Evolutionary conservation across 2,329 filamentous ascomycete species (phyloP).

Genomic region (Tolypocladium sp.): DNA sequence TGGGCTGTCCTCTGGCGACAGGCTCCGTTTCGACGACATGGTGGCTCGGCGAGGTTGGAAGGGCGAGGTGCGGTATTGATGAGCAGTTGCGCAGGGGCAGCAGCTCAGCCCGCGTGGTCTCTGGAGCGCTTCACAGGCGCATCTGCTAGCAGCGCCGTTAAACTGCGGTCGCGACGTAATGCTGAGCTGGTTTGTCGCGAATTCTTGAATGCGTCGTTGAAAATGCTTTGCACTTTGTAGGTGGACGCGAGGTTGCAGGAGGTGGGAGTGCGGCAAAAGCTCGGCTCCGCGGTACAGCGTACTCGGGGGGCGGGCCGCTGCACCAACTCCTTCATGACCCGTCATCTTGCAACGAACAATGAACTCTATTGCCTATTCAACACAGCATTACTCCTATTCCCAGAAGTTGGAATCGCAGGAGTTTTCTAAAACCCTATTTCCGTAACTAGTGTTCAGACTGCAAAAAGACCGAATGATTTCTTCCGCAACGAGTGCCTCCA

Average conservation of each 20-base stretch:
- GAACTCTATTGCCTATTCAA: not conserved
- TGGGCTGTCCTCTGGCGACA: slow-evolving; percentile 18
- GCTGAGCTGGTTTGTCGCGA: not conserved
- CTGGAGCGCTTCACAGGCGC: not conserved
- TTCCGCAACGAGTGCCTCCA: not conserved
- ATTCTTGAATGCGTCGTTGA: not conserved
- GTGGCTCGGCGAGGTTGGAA: slow-evolving; percentile 2
- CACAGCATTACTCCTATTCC: not conserved
- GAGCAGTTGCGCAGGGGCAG: too few species aligned
- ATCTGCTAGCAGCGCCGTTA: not conserved
- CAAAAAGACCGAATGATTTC: not conserved
- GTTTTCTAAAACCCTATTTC: not conserved
- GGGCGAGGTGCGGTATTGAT: not conserved
- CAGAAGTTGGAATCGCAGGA: not conserved
- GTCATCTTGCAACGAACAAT: not conserved
- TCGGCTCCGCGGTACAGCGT: not conserved
- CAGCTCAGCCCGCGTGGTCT: not conserved
- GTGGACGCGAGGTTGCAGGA: not conserved
- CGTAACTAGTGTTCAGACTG: not conserved
- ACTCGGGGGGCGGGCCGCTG: not conserved
- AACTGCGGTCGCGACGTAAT: not conserved
- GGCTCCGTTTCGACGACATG: slow-evolving; percentile 28
- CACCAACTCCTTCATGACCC: not conserved
- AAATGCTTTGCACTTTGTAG: too few species aligned
- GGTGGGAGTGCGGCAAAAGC: not conserved